These are phyloP conservation scores for Colletotrichum limetticola DNA, from an alignment of 2,329 filamentous ascomycete species.

Conservation along the genomic window DNA sequence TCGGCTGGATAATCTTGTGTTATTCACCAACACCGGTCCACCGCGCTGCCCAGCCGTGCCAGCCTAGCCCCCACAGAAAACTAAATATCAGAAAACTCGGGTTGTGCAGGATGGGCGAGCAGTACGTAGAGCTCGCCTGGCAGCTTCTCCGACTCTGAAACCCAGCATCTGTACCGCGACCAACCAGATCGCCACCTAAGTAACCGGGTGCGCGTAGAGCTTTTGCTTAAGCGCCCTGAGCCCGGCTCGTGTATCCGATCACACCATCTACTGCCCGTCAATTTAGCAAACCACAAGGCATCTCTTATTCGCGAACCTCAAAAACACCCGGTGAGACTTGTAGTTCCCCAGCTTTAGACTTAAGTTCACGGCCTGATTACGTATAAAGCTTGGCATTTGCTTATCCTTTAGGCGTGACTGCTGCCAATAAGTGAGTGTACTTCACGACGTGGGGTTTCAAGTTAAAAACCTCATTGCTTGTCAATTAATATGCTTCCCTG, in stretches of 20 bases:
- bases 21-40: neutral
- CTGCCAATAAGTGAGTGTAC: neutral
- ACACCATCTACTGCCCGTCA: constrained; percentile 7
- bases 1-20: neutral
- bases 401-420: neutral
- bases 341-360: neutral
- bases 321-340: neutral
- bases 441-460: neutral
- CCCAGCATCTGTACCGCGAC: neutral
- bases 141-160: neutral
- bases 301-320: neutral
- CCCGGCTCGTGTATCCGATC: constrained; percentile 17
- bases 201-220: neutral
- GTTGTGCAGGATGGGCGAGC: neutral
- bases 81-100: neutral
- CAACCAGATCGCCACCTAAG: neutral
- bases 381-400: neutral
- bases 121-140: neutral
- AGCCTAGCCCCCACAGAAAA: neutral
- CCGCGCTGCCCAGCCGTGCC: neutral
- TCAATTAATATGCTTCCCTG: neutral
- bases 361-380: neutral
- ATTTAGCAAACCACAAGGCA: neutral
- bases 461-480: neutral
- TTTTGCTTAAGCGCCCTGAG: neutral